phyloP scores from a whole-genome alignment of 2,329 filamentous ascomycete species.

The Penicillium sp. region DNA sequence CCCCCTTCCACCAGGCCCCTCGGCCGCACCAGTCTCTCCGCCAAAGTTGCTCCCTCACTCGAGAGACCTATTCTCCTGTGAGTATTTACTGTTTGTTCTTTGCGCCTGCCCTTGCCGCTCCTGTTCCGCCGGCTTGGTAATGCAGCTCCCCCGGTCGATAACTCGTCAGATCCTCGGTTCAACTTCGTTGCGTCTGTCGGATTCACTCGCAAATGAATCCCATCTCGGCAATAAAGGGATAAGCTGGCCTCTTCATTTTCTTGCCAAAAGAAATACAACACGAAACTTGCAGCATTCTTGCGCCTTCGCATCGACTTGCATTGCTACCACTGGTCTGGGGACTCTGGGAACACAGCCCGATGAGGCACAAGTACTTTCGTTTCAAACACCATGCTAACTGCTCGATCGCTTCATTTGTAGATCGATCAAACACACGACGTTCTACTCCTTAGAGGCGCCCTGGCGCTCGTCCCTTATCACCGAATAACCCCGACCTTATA shows the following conservation, averaged over 20 bases:
- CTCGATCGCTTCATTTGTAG: not conserved
- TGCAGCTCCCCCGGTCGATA: slow-evolving; percentile 12
- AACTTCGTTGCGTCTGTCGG: not conserved
- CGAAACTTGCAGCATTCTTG: not conserved
- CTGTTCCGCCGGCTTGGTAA: slow-evolving; percentile 19
- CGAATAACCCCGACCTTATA: not conserved
- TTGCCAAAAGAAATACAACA: not conserved
- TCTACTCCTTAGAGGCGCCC: not conserved
- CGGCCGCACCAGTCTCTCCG: slow-evolving; percentile 8
- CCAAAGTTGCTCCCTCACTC: not conserved
- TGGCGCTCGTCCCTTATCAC: not conserved
- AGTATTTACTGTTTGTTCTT: slow-evolving; percentile 10
- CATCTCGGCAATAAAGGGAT: not conserved
- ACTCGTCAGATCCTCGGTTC: slow-evolving; percentile 3
- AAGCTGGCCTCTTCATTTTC: not conserved
- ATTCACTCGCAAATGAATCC: slow-evolving; percentile 5
- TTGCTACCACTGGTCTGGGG: slow-evolving; percentile 2
- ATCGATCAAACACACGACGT: not conserved
- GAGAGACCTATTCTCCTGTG: not conserved
- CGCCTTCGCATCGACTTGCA: slow-evolving; percentile 2
- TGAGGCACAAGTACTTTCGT: not conserved
- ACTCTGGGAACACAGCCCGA: not conserved
- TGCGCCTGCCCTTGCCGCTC: not conserved
- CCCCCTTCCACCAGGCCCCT: slow-evolving; percentile 5
- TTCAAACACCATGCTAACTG: slow-evolving; percentile 11